Percentiles rank a stretch among this genome's conserved stretches.
phyloP scores from a whole-genome alignment of 2,329 filamentous ascomycete species.

The Phyllachora maydis region DNA sequence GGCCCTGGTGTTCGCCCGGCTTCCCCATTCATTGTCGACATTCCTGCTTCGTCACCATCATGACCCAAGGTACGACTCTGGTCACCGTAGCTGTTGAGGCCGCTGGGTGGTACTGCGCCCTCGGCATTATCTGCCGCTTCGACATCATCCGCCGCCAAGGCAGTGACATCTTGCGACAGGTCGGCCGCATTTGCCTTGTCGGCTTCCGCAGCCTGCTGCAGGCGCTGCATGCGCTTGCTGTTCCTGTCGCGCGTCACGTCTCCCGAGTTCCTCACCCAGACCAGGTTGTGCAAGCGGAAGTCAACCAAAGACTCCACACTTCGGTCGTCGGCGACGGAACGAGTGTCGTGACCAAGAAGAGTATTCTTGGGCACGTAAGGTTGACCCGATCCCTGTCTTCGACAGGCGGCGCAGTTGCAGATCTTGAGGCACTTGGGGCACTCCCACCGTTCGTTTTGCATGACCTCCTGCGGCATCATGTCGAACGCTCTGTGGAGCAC shows the following conservation, averaged over 20 bases:
- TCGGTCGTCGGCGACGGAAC: conserved; percentile 70
- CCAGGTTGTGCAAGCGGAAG: conserved; percentile 72
- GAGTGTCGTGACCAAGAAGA: conserved; percentile 77
- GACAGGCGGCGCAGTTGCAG: conserved; percentile 73
- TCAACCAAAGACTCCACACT: conserved; percentile 84
- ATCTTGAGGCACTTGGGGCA: conserved; percentile 74
- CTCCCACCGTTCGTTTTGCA: conserved; percentile 67
- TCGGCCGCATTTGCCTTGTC: conserved; percentile 21
- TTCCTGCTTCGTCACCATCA: conserved; percentile 6
- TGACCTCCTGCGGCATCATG: conserved; percentile 61
- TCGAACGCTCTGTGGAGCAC: conserved; percentile 82
- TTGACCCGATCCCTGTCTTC: conserved; percentile 44
- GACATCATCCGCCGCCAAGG: conserved; percentile 4
- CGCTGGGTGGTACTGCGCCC: conserved; percentile 7
- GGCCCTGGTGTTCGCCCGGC: too few species aligned
- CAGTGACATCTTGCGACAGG: not conserved
- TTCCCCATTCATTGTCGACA: too few species aligned
- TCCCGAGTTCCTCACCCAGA: conserved; percentile 48
- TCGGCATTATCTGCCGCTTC: conserved; percentile 10
- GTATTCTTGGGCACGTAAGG: conserved; percentile 80
- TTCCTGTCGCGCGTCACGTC: conserved; percentile 36
- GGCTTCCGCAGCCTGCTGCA: conserved; percentile 33
- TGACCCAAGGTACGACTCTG: conserved; percentile 15
- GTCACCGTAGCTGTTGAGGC: conserved; percentile 10
- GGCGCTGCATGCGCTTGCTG: conserved; percentile 32